Evolutionary conservation across 2,329 filamentous ascomycete genomes (phyloP), one percentile per base, ranked within the genome.

Genomic region (Trichophyton benhamiae): DNA sequence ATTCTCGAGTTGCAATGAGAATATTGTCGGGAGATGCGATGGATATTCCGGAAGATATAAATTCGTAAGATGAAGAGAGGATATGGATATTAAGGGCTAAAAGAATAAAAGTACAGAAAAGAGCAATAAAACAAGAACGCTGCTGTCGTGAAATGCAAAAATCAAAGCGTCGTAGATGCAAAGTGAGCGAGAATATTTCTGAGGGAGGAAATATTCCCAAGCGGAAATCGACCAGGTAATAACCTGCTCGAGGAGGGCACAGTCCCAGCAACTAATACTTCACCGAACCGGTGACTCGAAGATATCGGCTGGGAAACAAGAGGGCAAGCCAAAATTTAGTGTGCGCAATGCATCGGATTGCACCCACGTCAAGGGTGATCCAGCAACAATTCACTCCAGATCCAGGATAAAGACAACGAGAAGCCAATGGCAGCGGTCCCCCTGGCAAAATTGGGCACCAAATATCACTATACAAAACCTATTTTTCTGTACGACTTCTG

Each of bases 351-450:
- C 52, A 55, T 55, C 27, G 27, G 27, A 36, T 42, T 42, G 22
- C 55, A 58, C 41, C 55, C 55, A 58, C 55, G 55, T 58, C 55
- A 30, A 58, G 55, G 41, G 41, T 58, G 36, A 58, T 58, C 55
- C 36, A 58, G 55, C 33, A 58, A 58, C 55, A 58, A 58, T 42
- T 58, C 55, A 58, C 41, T 20, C 38, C 36, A 4, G 15, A 17
- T n/a, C 27, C 52, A 55, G 52, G 52, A 30, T 52, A 27, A 36
- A 36, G 36, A 36, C 17, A n/a, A 44, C 11, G 30, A 25, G 55
- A 58, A 44, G 41, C 55, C 55, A 58, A 58, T 58, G 17, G 36
- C 36, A 9, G 33, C 41, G 15, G 13, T 25, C 55, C 41, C 55
- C 55, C 55, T 58, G 55, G 33, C 55, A 41, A 27, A 41, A 44